These are phyloP conservation scores for Podila minutissima DNA, from an alignment of 192 early-diverging fungal species.

Conservation along the genomic window DNA sequence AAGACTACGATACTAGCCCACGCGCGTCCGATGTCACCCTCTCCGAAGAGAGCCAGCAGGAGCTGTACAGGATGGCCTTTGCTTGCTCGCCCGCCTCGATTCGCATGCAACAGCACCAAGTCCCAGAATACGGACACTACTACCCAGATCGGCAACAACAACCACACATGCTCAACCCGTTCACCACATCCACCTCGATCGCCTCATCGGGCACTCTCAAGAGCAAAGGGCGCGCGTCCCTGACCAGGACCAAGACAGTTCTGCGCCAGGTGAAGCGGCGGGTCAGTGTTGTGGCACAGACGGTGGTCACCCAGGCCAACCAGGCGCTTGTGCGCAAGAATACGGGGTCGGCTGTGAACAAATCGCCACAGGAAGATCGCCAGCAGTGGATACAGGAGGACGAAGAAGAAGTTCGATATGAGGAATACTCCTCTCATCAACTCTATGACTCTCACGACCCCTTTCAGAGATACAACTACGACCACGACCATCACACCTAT, in stretches of 20 bases:
- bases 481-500: no score
- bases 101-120: background rate
- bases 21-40: background rate
- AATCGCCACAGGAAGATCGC: background rate
- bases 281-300: slow-evolving; percentile 12
- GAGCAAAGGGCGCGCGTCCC: slow-evolving; percentile 3
- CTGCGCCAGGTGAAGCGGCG: slow-evolving; percentile 33
- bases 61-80: background rate
- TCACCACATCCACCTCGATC: background rate
- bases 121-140: background rate
- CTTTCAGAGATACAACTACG: no score
- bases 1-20: background rate
- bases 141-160: background rate
- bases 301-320: slow-evolving; percentile 13
- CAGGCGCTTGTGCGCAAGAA: slow-evolving; percentile 15
- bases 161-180: background rate
- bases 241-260: slow-evolving; percentile 27
- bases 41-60: background rate
- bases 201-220: slow-evolving; percentile 17
- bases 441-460: no score
- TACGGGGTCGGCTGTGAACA: background rate
- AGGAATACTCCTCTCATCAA: no score
- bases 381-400: background rate
- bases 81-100: background rate
- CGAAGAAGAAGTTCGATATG: no score